Conservation (phyloP, 179 eudicot species). For the Beta macrorhiza region DNA sequence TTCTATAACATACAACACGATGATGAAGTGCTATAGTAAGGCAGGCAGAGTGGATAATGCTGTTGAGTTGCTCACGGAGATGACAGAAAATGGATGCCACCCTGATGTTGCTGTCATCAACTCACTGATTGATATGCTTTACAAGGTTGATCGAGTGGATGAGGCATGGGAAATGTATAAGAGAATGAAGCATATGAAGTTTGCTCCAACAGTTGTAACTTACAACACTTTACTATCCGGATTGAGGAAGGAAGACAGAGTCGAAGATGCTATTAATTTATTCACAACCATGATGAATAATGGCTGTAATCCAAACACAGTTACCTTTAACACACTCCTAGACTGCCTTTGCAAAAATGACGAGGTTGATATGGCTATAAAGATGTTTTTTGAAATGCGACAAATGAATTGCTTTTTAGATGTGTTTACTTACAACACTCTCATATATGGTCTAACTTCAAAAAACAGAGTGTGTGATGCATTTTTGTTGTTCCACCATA, state of each 20-base stretch:
- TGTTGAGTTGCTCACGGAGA: conserved; percentile 57
- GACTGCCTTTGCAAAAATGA: conserved; percentile 89
- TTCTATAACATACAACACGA: conserved; percentile 85
- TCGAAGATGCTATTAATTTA: conserved; percentile 59
- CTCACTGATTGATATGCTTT: conserved; percentile 78
- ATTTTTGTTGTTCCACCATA: conserved; percentile 77
- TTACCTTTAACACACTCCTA: conserved; percentile 75
- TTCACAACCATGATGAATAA: conserved; percentile 52
- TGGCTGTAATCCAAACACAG: conserved; percentile 71
- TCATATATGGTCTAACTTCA: conserved; percentile 65
- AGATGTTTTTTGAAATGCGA: conserved; percentile 65
- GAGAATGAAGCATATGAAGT: conserved; percentile 60
- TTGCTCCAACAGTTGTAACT: conserved; percentile 85
- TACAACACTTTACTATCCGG: conserved; percentile 85
- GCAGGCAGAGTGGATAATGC: conserved; percentile 84
- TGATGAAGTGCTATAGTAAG: conserved; percentile 88
- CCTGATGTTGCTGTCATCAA: conserved; percentile 75
- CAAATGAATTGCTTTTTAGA: conserved; percentile 63
- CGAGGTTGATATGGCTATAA: conserved; percentile 62
- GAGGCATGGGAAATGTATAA: conserved; percentile 86
- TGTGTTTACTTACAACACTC: conserved; percentile 73
- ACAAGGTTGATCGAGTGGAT: conserved; percentile 69
- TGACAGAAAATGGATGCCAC: conserved; percentile 60
- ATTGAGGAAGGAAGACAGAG: conserved; percentile 72
- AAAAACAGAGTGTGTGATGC: conserved; percentile 65